Conservation (phyloP, 192 early-diverging fungal genomes). For the Coemansia sp. region DNA sequence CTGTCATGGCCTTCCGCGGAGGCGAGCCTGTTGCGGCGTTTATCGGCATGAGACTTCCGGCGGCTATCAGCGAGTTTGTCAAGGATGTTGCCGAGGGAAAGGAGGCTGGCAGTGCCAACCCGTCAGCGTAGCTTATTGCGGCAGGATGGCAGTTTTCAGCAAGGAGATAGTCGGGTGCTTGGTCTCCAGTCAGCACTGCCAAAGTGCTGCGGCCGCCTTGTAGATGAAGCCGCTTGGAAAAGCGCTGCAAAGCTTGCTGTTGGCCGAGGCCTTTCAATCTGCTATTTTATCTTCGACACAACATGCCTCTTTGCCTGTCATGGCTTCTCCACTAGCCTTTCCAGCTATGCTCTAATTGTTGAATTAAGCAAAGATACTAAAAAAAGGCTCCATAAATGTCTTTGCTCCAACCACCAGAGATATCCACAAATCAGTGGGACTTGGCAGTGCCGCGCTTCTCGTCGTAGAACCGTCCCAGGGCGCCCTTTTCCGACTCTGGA, state of each 20-base stretch:
- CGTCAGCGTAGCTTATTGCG: neutral
- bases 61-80: constrained; percentile 57
- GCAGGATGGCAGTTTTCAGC: no score
- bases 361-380: no score
- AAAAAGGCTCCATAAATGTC: neutral
- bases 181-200: no score
- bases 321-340: no score
- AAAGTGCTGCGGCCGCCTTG: no score
- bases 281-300: no score
- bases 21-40: constrained; percentile 67
- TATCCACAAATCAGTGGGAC: neutral
- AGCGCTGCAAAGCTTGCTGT: no score
- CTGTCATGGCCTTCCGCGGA: constrained; percentile 71
- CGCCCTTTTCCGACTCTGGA: constrained; percentile 42
- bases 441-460: constrained; percentile 30
- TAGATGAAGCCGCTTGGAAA: no score
- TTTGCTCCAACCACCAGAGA: neutral
- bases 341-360: no score
- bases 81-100: constrained; percentile 47
- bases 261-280: neutral
- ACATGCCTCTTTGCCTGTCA: no score
- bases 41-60: constrained; percentile 61
- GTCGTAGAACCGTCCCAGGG: constrained; percentile 35
- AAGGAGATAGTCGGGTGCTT: no score
- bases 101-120: neutral